Base-by-base conservation (phyloP, 2,329 filamentous ascomycete species). In the Fusarium goolgardi region DNA sequence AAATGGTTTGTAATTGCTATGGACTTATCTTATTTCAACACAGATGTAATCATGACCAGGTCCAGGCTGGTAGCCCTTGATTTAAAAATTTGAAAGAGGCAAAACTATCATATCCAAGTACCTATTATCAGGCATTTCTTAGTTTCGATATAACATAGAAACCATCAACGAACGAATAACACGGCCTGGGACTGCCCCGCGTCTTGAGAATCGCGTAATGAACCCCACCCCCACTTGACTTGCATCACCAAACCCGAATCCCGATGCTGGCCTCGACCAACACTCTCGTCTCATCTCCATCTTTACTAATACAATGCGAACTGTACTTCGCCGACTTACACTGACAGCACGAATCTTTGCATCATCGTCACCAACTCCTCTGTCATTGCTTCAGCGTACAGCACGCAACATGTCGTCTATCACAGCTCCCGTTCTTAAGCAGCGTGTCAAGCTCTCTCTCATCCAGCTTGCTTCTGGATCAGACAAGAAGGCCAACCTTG, bases 401-500 rank as follows among this genome's bases (percentile, higher is more conserved):
- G 39, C 51, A 67, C 54, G 77, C 76, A 78, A 70, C 5, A 79
- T 80, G 78, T 75, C 77, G 21, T 74, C 75, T 49, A 55, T 77
- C 29, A 49, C 77, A 25, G 67, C 75, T 47, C 71, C 75, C 58
- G 67, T 94, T 51, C 86, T 97, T 64, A 90, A 91, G 80, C 86
- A 91, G 78, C 89, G 91, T 39, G 83, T 96, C 75, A 94, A 92
- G 81, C 85, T 97, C 45, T 91, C 92, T 34, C 87, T 94, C 73
- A 85, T 97, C 67, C 94, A 97, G 80, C 87, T 97, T 34, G 90
- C 92, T 59, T 90, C 91, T 65, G 91, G 92, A 65, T 81, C 90
- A 69, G 93, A 97, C 83, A 99, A 99, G 83, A 77, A 89, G 13
- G 86, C 86, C 70, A 99, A 99, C 81, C 92, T 99, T 67, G 77